phyloP scores from a whole-genome alignment of 169 alveolate genomes.

The Plasmodium inui region DNA sequence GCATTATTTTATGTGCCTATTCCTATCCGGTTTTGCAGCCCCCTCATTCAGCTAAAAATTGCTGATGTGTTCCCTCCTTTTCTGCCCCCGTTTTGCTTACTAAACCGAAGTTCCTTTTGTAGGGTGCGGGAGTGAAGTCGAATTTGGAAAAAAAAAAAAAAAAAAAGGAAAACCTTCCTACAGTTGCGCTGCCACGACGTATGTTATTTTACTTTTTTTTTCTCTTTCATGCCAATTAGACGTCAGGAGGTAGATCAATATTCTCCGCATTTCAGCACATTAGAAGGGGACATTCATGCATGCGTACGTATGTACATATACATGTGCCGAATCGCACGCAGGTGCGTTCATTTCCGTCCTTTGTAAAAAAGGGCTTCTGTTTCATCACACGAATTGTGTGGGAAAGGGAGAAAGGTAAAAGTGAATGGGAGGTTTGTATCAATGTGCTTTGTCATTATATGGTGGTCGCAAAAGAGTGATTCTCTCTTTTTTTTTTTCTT shows the following conservation, averaged over 20 bases:
- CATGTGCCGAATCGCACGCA: background rate
- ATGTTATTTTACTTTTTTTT: background rate
- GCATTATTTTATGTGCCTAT: background rate
- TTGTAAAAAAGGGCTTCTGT: background rate
- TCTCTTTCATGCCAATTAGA: background rate
- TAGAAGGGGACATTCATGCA: background rate
- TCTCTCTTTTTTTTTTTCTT: background rate
- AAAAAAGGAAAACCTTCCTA: background rate
- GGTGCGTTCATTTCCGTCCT: background rate
- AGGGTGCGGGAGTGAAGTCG: background rate
- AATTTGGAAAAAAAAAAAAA: background rate
- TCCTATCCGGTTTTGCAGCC: background rate
- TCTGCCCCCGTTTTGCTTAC: background rate
- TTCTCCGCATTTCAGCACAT: background rate
- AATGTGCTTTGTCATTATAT: background rate
- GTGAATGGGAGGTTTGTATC: background rate
- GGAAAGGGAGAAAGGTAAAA: background rate
- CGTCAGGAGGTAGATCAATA: background rate
- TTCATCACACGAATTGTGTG: slow-evolving; percentile 1
- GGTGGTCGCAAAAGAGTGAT: background rate
- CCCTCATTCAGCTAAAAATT: background rate
- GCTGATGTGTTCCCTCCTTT: background rate
- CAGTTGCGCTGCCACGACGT: background rate
- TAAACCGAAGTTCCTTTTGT: background rate
- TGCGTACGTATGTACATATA: background rate